Evolutionary conservation across 495 filamentous ascomycete species (phyloP).

Genomic region (Cetradonia linearis): DNA sequence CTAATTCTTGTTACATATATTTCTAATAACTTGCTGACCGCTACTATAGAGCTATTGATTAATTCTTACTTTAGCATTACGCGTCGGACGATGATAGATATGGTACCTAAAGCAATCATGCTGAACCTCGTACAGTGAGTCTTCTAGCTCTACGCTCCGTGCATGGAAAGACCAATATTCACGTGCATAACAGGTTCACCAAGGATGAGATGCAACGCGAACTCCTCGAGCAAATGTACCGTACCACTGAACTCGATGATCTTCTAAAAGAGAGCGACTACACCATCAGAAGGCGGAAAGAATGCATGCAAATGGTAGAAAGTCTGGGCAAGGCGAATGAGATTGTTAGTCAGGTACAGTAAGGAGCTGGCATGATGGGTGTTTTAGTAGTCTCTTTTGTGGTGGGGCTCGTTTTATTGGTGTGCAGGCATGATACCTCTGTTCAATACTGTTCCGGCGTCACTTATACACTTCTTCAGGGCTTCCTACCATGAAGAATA

Average conservation of each 20-base stretch:
- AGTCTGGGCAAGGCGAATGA: conserved; percentile 77
- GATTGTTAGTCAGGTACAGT: conserved; percentile 97
- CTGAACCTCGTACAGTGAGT: conserved; percentile 87
- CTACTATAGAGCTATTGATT: conserved; percentile 71
- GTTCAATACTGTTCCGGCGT: not conserved
- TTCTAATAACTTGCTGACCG: conserved; percentile 14
- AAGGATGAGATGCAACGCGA: conserved; percentile 99
- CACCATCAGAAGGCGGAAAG: conserved; percentile 87
- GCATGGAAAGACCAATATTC: conserved; percentile 11
- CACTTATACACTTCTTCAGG: not conserved
- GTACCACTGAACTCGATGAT: conserved; percentile 76
- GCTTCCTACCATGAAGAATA: not conserved
- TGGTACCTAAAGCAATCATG: conserved; percentile 99
- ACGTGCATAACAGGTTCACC: conserved; percentile 52
- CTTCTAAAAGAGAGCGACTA: conserved; percentile 97
- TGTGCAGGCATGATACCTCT: conserved; percentile 9
- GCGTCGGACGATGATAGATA: conserved; percentile 96
- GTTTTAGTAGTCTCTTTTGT: not conserved
- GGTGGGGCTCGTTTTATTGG: not conserved
- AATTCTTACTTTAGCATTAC: conserved; percentile 97
- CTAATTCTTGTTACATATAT: conserved; percentile 19
- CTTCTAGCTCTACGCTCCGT: not conserved
- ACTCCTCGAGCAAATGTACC: conserved; percentile 96
- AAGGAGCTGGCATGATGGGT: conserved; percentile 21
- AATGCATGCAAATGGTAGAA: conserved; percentile 99